Conservation (phyloP, 83 land plant genomes). For the Thuja plicata region DNA sequence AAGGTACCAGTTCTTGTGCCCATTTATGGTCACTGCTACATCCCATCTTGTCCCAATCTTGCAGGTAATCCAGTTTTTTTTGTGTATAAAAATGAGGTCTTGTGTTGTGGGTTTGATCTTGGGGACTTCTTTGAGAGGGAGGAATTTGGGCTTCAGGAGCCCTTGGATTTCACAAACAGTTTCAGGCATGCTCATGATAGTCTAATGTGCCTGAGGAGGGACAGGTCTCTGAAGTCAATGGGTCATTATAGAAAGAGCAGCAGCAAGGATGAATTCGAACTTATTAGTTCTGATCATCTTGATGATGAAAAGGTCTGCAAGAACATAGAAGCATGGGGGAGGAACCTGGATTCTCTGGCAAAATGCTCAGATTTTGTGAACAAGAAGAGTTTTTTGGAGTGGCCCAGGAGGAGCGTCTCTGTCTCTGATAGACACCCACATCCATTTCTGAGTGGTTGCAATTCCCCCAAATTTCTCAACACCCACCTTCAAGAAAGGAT, state of each 20-base stretch:
- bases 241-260: not conserved
- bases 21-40: conserved; percentile 47
- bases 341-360: conserved; percentile 11
- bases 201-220: conserved; percentile 6
- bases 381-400: conserved; percentile 15
- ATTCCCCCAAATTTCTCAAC: not conserved
- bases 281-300: not conserved
- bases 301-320: conserved; percentile 1
- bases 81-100: conserved; percentile 31
- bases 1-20: conserved; percentile 41
- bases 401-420: conserved; percentile 14
- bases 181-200: conserved; percentile 7
- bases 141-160: conserved; percentile 13
- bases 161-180: conserved; percentile 12
- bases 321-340: conserved; percentile 17
- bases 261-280: conserved; percentile 4
- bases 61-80: conserved; percentile 58
- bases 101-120: conserved; percentile 42
- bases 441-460: not conserved
- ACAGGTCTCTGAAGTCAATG: conserved; percentile 8
- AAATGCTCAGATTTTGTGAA: not conserved
- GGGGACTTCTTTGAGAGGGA: conserved; percentile 50
- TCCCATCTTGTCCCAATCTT: conserved; percentile 37
- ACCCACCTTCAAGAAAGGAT: not conserved
- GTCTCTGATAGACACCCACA: conserved; percentile 6